Conservation (phyloP, 2,329 filamentous ascomycete species). For the Didymella pinodella region DNA sequence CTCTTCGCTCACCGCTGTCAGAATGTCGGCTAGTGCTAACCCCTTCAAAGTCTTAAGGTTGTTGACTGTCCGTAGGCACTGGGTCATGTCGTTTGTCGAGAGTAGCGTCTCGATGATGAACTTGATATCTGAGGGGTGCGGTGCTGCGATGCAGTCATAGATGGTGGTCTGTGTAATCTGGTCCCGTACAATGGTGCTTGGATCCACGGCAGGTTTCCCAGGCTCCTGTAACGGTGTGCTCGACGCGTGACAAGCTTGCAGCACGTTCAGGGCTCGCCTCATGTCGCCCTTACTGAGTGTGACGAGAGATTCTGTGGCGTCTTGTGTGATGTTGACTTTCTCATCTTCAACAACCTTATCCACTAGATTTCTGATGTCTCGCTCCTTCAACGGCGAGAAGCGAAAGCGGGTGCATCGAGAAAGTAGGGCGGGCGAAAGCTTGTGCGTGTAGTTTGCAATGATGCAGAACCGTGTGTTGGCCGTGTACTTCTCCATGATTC, state of each 20-base stretch:
- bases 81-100: slow-evolving; percentile 84
- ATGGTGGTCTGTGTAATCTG: slow-evolving; percentile 91
- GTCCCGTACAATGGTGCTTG: slow-evolving; percentile 74
- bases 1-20: slow-evolving; percentile 85
- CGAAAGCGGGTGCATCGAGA: slow-evolving; percentile 94
- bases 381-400: slow-evolving; percentile 91
- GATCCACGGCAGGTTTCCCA: slow-evolving; percentile 56
- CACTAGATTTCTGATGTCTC: slow-evolving; percentile 83
- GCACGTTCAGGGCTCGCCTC: slow-evolving; percentile 90
- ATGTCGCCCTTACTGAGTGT: slow-evolving; percentile 93
- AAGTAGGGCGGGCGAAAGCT: slow-evolving; percentile 89
- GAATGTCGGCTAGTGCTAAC: slow-evolving; percentile 89
- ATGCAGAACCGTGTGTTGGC: slow-evolving; percentile 97
- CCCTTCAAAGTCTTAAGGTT: slow-evolving; percentile 85
- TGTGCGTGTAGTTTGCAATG: slow-evolving; percentile 99
- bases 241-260: slow-evolving; percentile 95
- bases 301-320: slow-evolving; percentile 84
- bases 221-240: slow-evolving; percentile 68
- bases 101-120: slow-evolving; percentile 86
- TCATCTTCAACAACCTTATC: slow-evolving; percentile 91
- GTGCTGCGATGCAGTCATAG: slow-evolving; percentile 96
- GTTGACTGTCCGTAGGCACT: slow-evolving; percentile 87
- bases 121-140: slow-evolving; percentile 86
- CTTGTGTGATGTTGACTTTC: slow-evolving; percentile 79
- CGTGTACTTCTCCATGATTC: slow-evolving; percentile 99